Conservation (phyloP, 1,284 basidiomycete genomes). For the Rhodotorula mucilaginosa region DNA sequence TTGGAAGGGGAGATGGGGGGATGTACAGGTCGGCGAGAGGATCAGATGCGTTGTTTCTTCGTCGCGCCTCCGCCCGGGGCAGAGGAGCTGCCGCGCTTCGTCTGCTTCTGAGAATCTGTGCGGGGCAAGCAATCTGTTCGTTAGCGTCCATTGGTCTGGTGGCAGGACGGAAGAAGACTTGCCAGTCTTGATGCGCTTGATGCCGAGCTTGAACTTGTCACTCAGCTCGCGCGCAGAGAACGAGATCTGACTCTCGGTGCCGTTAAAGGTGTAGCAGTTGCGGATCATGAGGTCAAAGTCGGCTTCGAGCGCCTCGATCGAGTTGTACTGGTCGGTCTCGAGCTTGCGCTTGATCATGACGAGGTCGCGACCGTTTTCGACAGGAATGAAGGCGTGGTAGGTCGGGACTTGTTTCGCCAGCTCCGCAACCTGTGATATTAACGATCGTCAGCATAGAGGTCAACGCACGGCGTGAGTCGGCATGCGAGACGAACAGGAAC, state of each 20-base stretch:
- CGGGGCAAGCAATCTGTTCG: background rate
- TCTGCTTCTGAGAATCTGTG: constrained; percentile 19
- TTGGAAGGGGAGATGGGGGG: background rate
- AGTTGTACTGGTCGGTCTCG: constrained; percentile 76
- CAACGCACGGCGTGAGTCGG: background rate
- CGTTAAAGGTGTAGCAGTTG: constrained; percentile 85
- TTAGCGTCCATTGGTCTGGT: background rate
- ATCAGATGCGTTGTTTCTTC: constrained; percentile 27
- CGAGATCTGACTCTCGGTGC: constrained; percentile 71
- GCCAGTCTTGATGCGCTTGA: constrained; percentile 36
- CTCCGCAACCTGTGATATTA: constrained; percentile 36
- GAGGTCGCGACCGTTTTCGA: constrained; percentile 83
- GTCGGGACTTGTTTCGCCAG: constrained; percentile 70
- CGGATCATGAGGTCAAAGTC: constrained; percentile 80
- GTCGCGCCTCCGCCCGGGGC: constrained; percentile 8
- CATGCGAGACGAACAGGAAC: background rate
- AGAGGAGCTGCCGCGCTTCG: constrained; percentile 24
- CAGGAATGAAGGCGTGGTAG: constrained; percentile 76
- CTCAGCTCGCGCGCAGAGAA: constrained; percentile 49
- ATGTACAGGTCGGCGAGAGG: background rate
- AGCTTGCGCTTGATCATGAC: constrained; percentile 76
- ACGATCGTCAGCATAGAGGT: background rate
- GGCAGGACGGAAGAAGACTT: background rate
- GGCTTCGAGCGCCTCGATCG: constrained; percentile 69
- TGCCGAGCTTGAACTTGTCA: constrained; percentile 44